Percentiles rank a stretch among this genome's conserved stretches.
Conservation (phyloP, 2,329 filamentous ascomycete genomes). For the Nakataea oryzae region DNA sequence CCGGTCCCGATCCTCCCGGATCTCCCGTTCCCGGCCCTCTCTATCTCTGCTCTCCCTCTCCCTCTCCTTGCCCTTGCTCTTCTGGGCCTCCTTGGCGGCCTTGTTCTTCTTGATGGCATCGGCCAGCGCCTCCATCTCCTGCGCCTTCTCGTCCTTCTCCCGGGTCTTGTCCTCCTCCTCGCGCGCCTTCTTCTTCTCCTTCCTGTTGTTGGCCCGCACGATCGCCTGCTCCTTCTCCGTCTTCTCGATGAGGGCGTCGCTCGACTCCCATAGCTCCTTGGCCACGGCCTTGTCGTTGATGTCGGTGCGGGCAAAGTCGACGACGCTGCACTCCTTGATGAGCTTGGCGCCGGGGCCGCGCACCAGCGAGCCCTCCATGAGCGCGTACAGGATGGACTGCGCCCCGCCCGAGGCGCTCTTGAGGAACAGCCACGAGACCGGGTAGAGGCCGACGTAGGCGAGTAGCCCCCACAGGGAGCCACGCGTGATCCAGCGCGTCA, state of each 20-base stretch:
- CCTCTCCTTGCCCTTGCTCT: conserved; percentile 19
- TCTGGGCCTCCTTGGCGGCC: conserved; percentile 15
- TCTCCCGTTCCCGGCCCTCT: conserved; percentile 11
- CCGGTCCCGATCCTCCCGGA: neutral
- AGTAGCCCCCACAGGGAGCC: conserved; percentile 73
- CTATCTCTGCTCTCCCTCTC: conserved; percentile 9
- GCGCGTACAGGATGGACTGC: conserved; percentile 75
- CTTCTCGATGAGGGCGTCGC: conserved; percentile 71
- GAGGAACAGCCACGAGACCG: conserved; percentile 75
- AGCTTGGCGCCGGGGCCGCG: conserved; percentile 52
- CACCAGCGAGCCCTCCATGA: conserved; percentile 67
- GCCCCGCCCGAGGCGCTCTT: conserved; percentile 78
- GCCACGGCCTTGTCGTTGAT: conserved; percentile 69
- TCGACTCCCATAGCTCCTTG: conserved; percentile 83
- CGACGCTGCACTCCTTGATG: conserved; percentile 80
- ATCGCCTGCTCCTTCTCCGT: conserved; percentile 71
- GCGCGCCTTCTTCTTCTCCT: conserved; percentile 23
- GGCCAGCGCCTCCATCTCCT: conserved; percentile 28
- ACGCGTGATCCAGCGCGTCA: conserved; percentile 73
- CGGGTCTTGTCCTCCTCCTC: conserved; percentile 17
- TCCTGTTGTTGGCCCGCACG: conserved; percentile 31
- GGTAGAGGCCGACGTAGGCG: conserved; percentile 67
- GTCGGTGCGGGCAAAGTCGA: conserved; percentile 62
- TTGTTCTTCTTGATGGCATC: conserved; percentile 32
- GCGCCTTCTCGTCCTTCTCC: conserved; percentile 20